Evolutionary conservation across 257 asterid genomes (phyloP), one percentile per base, ranked within the genome.

Genomic region (Jacaranda copaia): DNA sequence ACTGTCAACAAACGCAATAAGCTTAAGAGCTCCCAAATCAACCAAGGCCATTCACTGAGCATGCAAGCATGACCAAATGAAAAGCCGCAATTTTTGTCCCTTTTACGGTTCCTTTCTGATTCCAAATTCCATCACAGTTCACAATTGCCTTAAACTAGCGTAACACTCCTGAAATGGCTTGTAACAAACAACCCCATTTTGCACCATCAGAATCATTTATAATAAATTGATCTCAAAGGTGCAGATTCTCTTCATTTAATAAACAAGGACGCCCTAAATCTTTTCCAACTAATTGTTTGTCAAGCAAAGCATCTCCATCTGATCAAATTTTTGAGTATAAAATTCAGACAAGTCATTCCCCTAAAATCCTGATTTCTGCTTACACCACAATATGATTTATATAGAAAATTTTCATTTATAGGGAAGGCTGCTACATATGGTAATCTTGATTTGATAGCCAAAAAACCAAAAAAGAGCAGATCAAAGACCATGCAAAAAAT

Each of bases 1-100:
- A 16, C 25, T 5, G 25, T 5, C 9, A n/a, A 55, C 60, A 7
- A 55, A 55, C 9, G 9, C 56, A 55, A 55, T 55, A 55, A 5
- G 2, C 32, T 55, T 15, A n/a, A 55, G 9, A 51, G 60, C 60
- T 55, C 60, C 5, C 32, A 15, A 55, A 55, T 12, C 16, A 6
- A 55, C 10, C 25, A 55, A 55, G 60, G 20, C 60, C 1, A 18
- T 51, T 51, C 56, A 51, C 18, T 14, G 13, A 51, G 56, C 18
- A 51, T 51, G 56, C n/a, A 51, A 51, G 63, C 63, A 57, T 59
- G 14, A 20, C 16, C 66, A 59, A n/a, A 25, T 20, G n/a, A 59
- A 59, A 59, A 20, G 42, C 13, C 11, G 66, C 42, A n/a, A 19
- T 25, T 4, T 9, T 25, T 12, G 6, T 59, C 43, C 42, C 42